Evolutionary conservation across 805 yeast species (phyloP).

Genomic region (Citeromyces matritensis): DNA sequence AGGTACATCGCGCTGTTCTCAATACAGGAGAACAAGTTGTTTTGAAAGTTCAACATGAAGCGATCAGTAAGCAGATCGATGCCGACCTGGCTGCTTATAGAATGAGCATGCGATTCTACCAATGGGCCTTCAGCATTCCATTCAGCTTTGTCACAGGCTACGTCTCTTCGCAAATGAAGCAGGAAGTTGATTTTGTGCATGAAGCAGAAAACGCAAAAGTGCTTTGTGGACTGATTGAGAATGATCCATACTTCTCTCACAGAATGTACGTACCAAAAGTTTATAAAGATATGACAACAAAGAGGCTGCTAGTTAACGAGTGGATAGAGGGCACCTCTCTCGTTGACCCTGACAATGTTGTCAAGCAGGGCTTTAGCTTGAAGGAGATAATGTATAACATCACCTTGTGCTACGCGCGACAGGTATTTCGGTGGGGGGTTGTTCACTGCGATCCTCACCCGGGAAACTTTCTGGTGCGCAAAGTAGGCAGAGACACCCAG

Average conservation of each 20-base stretch:
- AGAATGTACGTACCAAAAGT: constrained; percentile 42
- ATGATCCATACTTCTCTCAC: constrained; percentile 22
- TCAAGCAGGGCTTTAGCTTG: constrained; percentile 24
- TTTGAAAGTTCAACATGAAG: constrained; percentile 50
- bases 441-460: constrained; percentile 76
- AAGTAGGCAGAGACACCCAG: constrained; percentile 7
- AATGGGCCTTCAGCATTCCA: constrained; percentile 49
- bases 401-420: constrained; percentile 34
- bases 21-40: constrained; percentile 38
- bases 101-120: constrained; percentile 34
- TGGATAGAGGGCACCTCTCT: constrained; percentile 40
- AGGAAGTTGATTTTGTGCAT: constrained; percentile 46
- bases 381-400: constrained; percentile 30
- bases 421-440: constrained; percentile 50
- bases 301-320: constrained; percentile 45
- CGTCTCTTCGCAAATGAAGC: constrained; percentile 36
- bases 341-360: constrained; percentile 34
- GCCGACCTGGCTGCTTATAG: constrained; percentile 50
- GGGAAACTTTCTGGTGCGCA: constrained; percentile 53
- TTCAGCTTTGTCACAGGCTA: constrained; percentile 38
- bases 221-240: constrained; percentile 19
- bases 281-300: constrained; percentile 27
- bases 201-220: constrained; percentile 39
- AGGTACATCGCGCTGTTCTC: constrained; percentile 43
- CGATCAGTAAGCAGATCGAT: constrained; percentile 41